These are phyloP conservation scores for Nakaseomyces bracarensis DNA, from an alignment of 1,139 yeast species.

Conservation along the genomic window DNA sequence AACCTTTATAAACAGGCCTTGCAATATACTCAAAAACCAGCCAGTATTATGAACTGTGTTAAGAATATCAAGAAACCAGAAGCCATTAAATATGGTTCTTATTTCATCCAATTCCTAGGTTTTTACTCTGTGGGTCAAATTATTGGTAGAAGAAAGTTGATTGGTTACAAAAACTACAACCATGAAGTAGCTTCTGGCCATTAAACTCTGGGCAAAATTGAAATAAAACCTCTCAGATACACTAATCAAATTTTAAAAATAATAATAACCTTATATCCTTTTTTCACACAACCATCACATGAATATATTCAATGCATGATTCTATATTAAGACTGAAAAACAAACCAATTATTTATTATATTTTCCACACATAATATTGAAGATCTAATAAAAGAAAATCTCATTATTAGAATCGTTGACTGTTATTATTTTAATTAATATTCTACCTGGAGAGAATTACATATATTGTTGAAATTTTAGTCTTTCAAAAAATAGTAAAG, in stretches of 20 bases:
- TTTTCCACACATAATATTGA: neutral
- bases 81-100: conserved; percentile 61
- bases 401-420: neutral
- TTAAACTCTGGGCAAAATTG: no score
- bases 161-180: conserved; percentile 50
- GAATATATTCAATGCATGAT: conserved; percentile 6
- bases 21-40: conserved; percentile 41
- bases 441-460: neutral
- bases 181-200: conserved; percentile 1
- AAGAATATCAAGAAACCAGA: conserved; percentile 50
- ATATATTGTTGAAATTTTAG: no score
- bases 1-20: conserved; percentile 39
- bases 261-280: conserved; percentile 1
- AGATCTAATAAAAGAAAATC: neutral
- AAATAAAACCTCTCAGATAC: neutral
- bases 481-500: no score
- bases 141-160: conserved; percentile 87
- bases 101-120: conserved; percentile 79
- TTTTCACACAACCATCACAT: neutral
- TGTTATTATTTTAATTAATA: neutral
- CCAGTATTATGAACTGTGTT: conserved; percentile 30
- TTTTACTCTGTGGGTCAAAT: conserved; percentile 93
- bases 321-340: neutral
- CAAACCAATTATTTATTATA: neutral
- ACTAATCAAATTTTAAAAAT: neutral